A percentile compares a stretch with the other conserved stretches of the same genome.
These are phyloP conservation scores for Beta corolliflora DNA, from an alignment of 179 eudicot genomes.

Conservation along the genomic window DNA sequence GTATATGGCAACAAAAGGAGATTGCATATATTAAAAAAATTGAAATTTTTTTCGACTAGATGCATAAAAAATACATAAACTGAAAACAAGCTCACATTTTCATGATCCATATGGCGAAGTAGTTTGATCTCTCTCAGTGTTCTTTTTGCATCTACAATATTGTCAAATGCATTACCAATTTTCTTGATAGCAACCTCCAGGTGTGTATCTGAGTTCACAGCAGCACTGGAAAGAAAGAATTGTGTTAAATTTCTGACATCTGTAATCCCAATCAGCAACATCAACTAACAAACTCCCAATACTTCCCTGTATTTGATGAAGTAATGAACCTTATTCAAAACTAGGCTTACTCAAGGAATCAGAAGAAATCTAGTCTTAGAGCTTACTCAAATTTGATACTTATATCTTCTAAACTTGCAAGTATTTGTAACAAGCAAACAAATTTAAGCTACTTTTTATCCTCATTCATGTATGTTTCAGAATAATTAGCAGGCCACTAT, in stretches of 20 bases:
- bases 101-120: slow-evolving; percentile 45
- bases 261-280: background rate
- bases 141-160: slow-evolving; percentile 42
- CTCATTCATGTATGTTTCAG: background rate
- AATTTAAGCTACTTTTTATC: background rate
- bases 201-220: slow-evolving; percentile 41
- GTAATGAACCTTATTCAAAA: background rate
- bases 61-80: background rate
- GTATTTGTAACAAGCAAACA: background rate
- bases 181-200: slow-evolving; percentile 45
- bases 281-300: background rate
- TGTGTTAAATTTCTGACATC: background rate
- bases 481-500: background rate
- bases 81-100: slow-evolving; percentile 31
- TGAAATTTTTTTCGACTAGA: background rate
- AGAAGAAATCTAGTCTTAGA: background rate
- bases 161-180: slow-evolving; percentile 43
- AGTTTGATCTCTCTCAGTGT: slow-evolving; percentile 43
- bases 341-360: background rate
- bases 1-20: background rate
- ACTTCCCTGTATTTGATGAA: background rate
- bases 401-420: background rate
- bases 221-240: slow-evolving; percentile 34
- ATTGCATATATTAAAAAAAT: background rate
- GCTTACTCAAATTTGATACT: background rate